Evolutionary conservation across 139 green algal genomes (phyloP), one percentile per base, ranked within the genome.

Genomic region (Choricystis sp.): DNA sequence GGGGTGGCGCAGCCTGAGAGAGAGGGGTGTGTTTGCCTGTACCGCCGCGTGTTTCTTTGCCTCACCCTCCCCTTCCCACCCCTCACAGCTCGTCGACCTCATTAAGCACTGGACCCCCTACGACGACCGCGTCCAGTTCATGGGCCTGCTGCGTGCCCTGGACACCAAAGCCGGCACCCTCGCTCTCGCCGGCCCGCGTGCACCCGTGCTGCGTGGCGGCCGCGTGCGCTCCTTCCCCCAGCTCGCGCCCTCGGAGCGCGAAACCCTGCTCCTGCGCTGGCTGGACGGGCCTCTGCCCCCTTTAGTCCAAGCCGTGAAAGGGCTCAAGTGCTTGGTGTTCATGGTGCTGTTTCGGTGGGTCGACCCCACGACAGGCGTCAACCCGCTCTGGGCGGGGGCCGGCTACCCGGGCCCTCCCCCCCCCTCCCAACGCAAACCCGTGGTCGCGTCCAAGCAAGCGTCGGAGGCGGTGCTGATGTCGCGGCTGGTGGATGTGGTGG

Each of bases 251-350:
- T 4, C 5, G 56, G 55, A 61, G 30, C 55, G 69, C 29, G 69
- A 75, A 56, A 55, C 55, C 26, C 60, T 71, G 26, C 65, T 75
- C 59, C 59, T 52, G 56, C 25, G 23, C 28, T 75, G 69, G 69
- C 22, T 31, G 21, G 20, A 23, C 4, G 40, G 31, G 3, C 23
- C 25, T 58, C 24, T 31, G 16, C 48, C 29, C 3, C 21, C 2
- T 52, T 30, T 49, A 59, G 3, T 67, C 56, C 63, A 77, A 66
- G 73, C 65, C 0, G 64, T 69, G 29, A 73, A 70, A 31, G 65
- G 64, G 3, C 29, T 72, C 4, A 66, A 70, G 59, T 27, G 31
- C 16, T 24, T 79, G 1, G 21, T 62, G 26, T 48, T 73, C 31
- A 49, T 16, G 20, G 48, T 55, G 0, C 58, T 66, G 1, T 73